Evolutionary conservation across 2,329 filamentous ascomycete genomes (phyloP), one percentile per base, ranked within the genome.

Genomic region (Aspergillus luchuensis): DNA sequence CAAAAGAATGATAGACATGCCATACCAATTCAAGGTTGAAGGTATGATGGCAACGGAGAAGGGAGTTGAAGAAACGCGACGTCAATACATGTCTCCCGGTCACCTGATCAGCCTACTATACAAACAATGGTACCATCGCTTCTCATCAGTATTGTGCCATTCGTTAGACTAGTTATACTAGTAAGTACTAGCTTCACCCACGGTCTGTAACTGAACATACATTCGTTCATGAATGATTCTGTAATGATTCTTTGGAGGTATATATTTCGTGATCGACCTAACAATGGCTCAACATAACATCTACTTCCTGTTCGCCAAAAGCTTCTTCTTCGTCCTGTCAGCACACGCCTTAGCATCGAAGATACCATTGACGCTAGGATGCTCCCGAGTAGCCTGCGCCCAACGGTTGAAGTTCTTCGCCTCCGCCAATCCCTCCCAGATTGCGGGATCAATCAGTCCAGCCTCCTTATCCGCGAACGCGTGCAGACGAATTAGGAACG

Each of bases 341-440:
- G 80, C 76, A 48, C 84, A 73, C 0, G 38, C 63, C 62, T 82
- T 74, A 74, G 86, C 86, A 57, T 90, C 74, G 68, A 81, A 91
- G 61, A 89, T 86, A 51, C 78, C 81, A 0, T 80, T 86, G 15
- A 94, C 89, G 66, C 87, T 92, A 15, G 87, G 84, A 59, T 91
- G 84, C 60, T 80, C 79, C 5, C 82, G 74, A 2, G 89, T 83
- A 1, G 81, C 83, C 60, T 85, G 77, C 0, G 85, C 85, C 90
- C 90, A 93, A 64, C 83, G 85, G 70, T 82, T 82, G 72, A 91
- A 91, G 59, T 83, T 84, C n/a, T 88, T 77, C 58, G 80, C 80
- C 60, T 77, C 58, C 88, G 77, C 58, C 89, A 76, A 19, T 76
- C 79, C 52, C 76, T 72, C 50, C 76, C 70, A 58, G 87, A 72